These are phyloP conservation scores for Acanthamoeba divionensis DNA, from an alignment of 208 protist genomes.

Conservation along the genomic window DNA sequence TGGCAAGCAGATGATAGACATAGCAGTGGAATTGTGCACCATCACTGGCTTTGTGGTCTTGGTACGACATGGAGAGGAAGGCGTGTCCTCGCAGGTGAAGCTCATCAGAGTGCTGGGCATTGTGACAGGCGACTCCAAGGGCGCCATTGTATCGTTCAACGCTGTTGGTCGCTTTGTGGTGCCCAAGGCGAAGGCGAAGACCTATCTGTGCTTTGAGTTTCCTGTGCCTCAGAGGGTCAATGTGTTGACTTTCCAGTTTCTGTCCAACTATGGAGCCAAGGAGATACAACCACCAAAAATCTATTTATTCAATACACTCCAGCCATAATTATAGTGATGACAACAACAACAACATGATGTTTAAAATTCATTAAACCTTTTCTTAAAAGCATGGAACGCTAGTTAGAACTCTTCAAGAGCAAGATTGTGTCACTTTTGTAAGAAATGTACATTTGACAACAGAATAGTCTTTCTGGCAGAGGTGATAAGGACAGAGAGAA, in stretches of 20 bases:
- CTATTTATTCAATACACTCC: constrained; percentile 16
- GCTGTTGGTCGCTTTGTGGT: constrained; percentile 4
- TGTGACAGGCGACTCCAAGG: constrained; percentile 14
- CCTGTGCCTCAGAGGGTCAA: background rate
- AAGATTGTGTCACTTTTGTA: too few species aligned
- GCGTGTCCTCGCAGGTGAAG: constrained; percentile 22
- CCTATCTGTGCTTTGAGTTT: constrained; percentile 28
- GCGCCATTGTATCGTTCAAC: constrained; percentile 1
- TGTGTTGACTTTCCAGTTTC: background rate
- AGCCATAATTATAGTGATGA: too few species aligned
- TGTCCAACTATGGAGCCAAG: constrained; percentile 8
- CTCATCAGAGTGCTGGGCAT: constrained; percentile 36
- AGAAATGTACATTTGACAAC: too few species aligned
- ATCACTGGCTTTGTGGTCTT: constrained; percentile 8
- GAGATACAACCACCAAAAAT: constrained; percentile 21
- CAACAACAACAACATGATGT: too few species aligned
- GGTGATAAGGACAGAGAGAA: too few species aligned
- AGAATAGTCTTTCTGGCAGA: too few species aligned
- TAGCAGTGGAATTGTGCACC: background rate
- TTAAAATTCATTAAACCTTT: too few species aligned
- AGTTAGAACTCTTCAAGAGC: too few species aligned
- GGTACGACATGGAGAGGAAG: constrained; percentile 5
- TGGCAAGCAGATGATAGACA: constrained; percentile 28
- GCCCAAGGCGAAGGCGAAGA: background rate
- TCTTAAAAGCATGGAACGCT: too few species aligned